These are phyloP conservation scores for Pythium aphanidermatum DNA, from an alignment of 352 stramenopile species.

Conservation along the genomic window DNA sequence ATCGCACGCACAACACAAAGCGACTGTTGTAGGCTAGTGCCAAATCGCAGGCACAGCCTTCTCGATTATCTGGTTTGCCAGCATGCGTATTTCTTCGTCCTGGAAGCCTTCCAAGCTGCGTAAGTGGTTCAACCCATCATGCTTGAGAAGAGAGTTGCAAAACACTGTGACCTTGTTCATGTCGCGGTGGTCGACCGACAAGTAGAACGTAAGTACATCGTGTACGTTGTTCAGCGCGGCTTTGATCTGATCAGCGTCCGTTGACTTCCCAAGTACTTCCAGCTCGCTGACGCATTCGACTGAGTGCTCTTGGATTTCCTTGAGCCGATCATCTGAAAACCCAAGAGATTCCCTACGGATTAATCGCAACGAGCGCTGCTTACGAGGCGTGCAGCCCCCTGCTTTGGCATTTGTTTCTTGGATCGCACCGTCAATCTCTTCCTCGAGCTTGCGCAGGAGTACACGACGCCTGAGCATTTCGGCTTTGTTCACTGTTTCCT, in stretches of 20 bases:
- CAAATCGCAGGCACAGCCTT: constrained; percentile 78
- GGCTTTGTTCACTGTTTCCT: constrained; percentile 42
- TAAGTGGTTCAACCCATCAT: constrained; percentile 65
- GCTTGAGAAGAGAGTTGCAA: constrained; percentile 72
- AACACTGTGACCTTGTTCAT: constrained; percentile 80
- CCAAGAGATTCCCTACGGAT: constrained; percentile 23
- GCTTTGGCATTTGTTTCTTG: constrained; percentile 34
- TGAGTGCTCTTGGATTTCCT: constrained; percentile 47
- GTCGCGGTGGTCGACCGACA: constrained; percentile 64
- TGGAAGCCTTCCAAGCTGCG: constrained; percentile 43
- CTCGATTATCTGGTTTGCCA: constrained; percentile 74
- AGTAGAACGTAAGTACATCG: constrained; percentile 62
- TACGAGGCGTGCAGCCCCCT: background rate
- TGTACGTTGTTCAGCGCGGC: constrained; percentile 52
- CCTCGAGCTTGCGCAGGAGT: constrained; percentile 56
- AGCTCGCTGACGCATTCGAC: constrained; percentile 58
- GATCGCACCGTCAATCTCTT: constrained; percentile 67
- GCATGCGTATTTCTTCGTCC: constrained; percentile 44
- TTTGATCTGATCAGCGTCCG: constrained; percentile 22
- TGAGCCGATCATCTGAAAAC: constrained; percentile 44
- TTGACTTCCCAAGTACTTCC: constrained; percentile 26
- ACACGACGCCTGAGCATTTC: constrained; percentile 64
- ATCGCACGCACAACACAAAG: too few relatives aligned
- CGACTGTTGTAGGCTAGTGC: too few relatives aligned
- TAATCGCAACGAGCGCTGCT: constrained; percentile 12